These are phyloP conservation scores for Encephalitozoon hellem DNA, from an alignment of 371 early-diverging fungal genomes.

Conservation along the genomic window DNA sequence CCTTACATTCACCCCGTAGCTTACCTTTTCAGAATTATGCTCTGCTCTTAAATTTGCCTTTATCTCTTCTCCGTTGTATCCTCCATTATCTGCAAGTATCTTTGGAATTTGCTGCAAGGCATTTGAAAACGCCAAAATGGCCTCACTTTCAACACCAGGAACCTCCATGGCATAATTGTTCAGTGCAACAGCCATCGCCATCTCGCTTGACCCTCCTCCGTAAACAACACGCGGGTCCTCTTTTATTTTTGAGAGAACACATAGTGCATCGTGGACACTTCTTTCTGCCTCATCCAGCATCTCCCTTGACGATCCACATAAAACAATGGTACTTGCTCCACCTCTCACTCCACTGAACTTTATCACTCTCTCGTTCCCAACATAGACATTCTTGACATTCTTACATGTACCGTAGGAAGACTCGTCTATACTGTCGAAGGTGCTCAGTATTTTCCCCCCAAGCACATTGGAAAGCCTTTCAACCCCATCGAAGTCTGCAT, in stretches of 20 bases:
- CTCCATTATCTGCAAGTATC: constrained; percentile 93
- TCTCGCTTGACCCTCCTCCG: constrained; percentile 80
- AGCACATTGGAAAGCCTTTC: constrained; percentile 69
- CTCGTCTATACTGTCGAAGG: constrained; percentile 76
- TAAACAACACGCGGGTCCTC: constrained; percentile 79
- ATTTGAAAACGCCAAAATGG: constrained; percentile 82
- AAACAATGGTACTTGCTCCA: constrained; percentile 90
- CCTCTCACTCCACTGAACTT: constrained; percentile 82
- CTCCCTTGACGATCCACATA: constrained; percentile 90
- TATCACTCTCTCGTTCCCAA: constrained; percentile 76
- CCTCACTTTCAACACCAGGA: constrained; percentile 86
- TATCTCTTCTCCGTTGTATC: constrained; percentile 83
- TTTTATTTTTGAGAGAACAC: constrained; percentile 81
- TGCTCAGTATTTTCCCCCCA: constrained; percentile 89
- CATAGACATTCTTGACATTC: constrained; percentile 84
- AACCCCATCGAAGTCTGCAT: constrained; percentile 97
- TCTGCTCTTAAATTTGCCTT: constrained; percentile 79
- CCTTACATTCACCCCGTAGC: constrained; percentile 68
- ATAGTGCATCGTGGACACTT: constrained; percentile 91
- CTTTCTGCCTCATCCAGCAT: constrained; percentile 97
- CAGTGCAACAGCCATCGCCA: constrained; percentile 86
- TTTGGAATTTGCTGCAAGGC: constrained; percentile 90
- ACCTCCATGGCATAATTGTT: constrained; percentile 78
- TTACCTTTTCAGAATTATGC: constrained; percentile 72
- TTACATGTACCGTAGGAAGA: constrained; percentile 85